These are phyloP conservation scores for Westerdykella aurantiaca DNA, from an alignment of 2,329 filamentous ascomycete genomes.

Conservation along the genomic window DNA sequence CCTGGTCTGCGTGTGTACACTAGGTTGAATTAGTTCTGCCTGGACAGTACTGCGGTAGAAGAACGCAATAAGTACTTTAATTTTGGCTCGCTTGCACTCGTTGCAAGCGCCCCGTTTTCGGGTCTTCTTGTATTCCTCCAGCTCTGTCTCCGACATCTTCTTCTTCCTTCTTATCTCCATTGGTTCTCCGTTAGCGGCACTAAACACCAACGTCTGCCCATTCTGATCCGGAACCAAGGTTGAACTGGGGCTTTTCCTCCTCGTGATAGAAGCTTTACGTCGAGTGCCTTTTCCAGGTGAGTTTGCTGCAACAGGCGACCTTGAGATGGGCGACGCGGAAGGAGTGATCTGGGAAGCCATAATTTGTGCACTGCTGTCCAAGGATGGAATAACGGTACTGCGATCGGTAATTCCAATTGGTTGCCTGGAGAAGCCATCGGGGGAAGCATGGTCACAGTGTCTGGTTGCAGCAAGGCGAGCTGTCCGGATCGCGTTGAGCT, in stretches of 20 bases:
- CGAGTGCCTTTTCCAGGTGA: neutral
- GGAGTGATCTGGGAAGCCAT: neutral
- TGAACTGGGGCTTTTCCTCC: neutral
- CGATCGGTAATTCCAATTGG: neutral
- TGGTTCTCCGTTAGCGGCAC: conserved; percentile 13
- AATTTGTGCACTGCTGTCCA: neutral
- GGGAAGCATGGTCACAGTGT: too few species aligned
- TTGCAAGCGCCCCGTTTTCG: conserved; percentile 24
- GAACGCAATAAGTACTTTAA: conserved; percentile 12
- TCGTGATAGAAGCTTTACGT: neutral
- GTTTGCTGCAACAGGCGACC: neutral
- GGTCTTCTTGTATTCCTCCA: conserved; percentile 19
- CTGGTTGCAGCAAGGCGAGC: neutral
- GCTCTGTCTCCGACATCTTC: conserved; percentile 24
- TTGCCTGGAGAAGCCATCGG: too few species aligned
- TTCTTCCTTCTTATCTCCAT: conserved; percentile 20
- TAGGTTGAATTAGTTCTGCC: too few species aligned
- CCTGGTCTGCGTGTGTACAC: too few species aligned
- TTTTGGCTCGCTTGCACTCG: conserved; percentile 22
- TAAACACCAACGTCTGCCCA: conserved; percentile 22
- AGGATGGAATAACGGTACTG: neutral
- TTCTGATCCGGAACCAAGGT: neutral
- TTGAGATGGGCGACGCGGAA: neutral
- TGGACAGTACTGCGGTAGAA: too few species aligned
- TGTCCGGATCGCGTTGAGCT: conserved; percentile 16